A percentile compares a stretch with the other conserved stretches of the same genome.
phyloP scores from a whole-genome alignment of 208 protist species.

The Acanthamoeba sp. region DNA sequence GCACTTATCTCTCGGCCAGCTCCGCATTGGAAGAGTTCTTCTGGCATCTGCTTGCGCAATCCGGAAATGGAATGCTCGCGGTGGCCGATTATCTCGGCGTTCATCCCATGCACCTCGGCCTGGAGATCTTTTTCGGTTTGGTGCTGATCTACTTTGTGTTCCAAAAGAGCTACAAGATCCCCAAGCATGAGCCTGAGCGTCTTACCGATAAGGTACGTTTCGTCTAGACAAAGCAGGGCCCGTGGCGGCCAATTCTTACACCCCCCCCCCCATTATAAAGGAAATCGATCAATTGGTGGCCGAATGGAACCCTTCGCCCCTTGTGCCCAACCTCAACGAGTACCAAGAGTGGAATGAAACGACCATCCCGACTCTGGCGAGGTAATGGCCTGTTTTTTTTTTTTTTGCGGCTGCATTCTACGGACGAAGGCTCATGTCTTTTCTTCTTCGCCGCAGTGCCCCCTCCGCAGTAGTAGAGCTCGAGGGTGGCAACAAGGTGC shows the following conservation, averaged over 20 bases:
- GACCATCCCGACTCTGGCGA: constrained; percentile 86
- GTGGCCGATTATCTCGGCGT: constrained; percentile 44
- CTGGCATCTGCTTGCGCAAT: background rate
- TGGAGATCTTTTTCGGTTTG: constrained; percentile 55
- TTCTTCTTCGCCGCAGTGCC: background rate
- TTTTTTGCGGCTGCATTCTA: background rate
- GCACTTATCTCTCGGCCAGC: constrained; percentile 22
- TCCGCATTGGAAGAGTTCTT: background rate
- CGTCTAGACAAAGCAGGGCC: too few relatives aligned
- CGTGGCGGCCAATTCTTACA: background rate
- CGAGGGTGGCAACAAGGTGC: constrained; percentile 79
- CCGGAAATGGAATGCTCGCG: background rate
- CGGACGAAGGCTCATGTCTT: background rate
- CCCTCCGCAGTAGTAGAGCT: background rate
- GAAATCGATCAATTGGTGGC: constrained; percentile 62
- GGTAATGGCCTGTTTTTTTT: background rate
- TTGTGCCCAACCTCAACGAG: constrained; percentile 39
- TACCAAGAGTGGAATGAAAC: constrained; percentile 23
- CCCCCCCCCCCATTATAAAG: background rate
- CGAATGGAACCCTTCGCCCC: constrained; percentile 35
- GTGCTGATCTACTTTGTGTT: constrained; percentile 48
- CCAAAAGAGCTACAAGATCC: constrained; percentile 74
- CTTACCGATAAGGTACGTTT: constrained; percentile 49
- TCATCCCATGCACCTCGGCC: constrained; percentile 17
- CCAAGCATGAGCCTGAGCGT: constrained; percentile 14